Percentiles rank a stretch among this genome's conserved stretches.
Evolutionary conservation across 164 flowering plant species (phyloP).

Genomic region (Berberis thunbergii): DNA sequence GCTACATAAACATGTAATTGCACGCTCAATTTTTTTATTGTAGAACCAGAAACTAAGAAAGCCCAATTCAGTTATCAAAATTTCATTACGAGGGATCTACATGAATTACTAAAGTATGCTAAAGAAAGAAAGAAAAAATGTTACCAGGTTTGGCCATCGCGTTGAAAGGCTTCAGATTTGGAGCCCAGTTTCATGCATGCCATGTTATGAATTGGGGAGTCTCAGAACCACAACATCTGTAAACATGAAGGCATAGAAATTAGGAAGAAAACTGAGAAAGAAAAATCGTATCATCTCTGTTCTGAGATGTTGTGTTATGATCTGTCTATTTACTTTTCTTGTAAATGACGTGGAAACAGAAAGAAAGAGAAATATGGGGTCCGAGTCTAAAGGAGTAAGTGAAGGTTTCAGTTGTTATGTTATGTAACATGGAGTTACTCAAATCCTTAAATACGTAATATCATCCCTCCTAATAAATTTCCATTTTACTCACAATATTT

Average conservation of each 20-base stretch:
- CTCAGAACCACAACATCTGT: background rate
- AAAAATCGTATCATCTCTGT: background rate
- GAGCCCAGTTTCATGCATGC: conserved; percentile 59
- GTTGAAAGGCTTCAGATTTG: conserved; percentile 50
- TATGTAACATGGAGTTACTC: too few relatives aligned
- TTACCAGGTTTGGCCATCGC: conserved; percentile 50
- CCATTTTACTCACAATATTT: too few relatives aligned
- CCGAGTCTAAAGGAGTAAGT: conserved; percentile 31
- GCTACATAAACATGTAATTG: too few relatives aligned
- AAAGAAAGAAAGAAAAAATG: background rate
- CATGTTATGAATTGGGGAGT: conserved; percentile 18
- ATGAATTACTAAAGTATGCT: too few relatives aligned
- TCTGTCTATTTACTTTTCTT: background rate
- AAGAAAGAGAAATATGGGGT: conserved; percentile 10
- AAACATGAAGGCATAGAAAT: too few relatives aligned
- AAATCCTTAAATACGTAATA: too few relatives aligned
- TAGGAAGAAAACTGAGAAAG: background rate
- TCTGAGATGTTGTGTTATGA: background rate
- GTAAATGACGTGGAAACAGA: background rate
- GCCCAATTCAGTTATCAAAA: too few relatives aligned
- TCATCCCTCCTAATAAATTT: too few relatives aligned
- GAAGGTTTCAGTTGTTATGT: conserved; percentile 5
- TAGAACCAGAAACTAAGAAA: too few relatives aligned
- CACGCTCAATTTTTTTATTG: too few relatives aligned
- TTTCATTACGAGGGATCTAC: too few relatives aligned